Evolutionary conservation across 306 rosid genomes (phyloP).

Genomic region (Hippophae rhamnoides): DNA sequence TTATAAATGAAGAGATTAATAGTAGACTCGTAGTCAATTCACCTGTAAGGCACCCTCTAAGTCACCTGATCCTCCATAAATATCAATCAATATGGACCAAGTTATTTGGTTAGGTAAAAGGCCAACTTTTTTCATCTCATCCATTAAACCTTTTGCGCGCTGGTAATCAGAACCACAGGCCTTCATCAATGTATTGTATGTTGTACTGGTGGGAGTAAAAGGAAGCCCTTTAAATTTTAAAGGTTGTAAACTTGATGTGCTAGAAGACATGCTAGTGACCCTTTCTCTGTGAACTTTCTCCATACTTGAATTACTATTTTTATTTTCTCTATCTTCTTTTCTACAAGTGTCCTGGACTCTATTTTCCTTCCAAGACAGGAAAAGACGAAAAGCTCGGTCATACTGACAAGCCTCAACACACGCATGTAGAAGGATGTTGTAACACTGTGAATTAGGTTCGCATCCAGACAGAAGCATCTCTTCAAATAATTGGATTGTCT

Average conservation of each 20-base stretch:
- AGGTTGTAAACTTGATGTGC: constrained; percentile 34
- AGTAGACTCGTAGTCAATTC: neutral
- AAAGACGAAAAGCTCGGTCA: constrained; percentile 88
- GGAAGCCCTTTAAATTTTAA: constrained; percentile 47
- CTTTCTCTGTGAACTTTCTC: constrained; percentile 16
- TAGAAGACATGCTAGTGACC: constrained; percentile 20
- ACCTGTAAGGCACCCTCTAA: constrained; percentile 78
- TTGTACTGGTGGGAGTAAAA: constrained; percentile 64
- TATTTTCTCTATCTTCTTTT: constrained; percentile 21
- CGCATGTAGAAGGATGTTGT: constrained; percentile 82
- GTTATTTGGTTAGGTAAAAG: constrained; percentile 78
- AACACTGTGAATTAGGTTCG: constrained; percentile 85
- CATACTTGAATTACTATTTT: constrained; percentile 13
- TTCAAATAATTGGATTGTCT: constrained; percentile 72
- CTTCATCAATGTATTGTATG: constrained; percentile 84
- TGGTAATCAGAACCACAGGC: constrained; percentile 89
- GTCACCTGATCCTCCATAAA: constrained; percentile 54
- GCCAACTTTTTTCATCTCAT: constrained; percentile 64
- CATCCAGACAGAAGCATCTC: constrained; percentile 82
- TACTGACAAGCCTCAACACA: constrained; percentile 91
- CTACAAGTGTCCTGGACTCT: constrained; percentile 29
- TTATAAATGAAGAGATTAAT: too few species aligned
- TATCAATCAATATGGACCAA: constrained; percentile 83
- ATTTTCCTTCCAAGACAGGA: constrained; percentile 61
- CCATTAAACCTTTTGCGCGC: constrained; percentile 70